Base-by-base conservation (phyloP, 2,329 filamentous ascomycete species). In the Penicillium sp. region DNA sequence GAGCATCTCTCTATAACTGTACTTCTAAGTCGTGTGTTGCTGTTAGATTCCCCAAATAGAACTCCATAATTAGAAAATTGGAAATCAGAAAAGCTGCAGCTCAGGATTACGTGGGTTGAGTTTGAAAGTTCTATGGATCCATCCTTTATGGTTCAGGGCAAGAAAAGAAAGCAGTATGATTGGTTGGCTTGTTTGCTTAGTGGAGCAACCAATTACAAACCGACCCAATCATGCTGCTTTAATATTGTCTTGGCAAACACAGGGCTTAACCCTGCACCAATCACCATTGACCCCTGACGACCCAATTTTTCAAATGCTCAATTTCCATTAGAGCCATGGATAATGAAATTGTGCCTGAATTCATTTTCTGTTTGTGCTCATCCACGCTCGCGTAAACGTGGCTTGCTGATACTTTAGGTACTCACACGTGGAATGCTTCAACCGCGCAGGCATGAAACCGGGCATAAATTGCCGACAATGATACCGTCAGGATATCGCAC, bases 221-320 rank as follows among this genome's bases (percentile, higher is more conserved):
- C 20, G n/a, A 25, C 8, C 12, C 15, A 14, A 14, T 14, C 8
- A n/a, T 18, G 14, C 4, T 31, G 4, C 29, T 15, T 31, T 0
- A 6, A 1, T 31, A 31, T 15, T 9, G 15, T 18, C n/a, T 37
- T 37, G 33, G 15, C 15, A 37, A 37, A n/a, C 6, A n/a, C 8
- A 49, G 31, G 46, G 46, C 46, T 49, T n/a, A 27, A 12, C 22
- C 31, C 31, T 37, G 3, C 4, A 35, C 46, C 46, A 49, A 49
- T 40, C 31, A 49, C 2, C 7, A 27, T 18, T 11, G 15, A 6
- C 46, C 46, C 46, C 46, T 49, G 46, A 23, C 7, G 46, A 49
- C 15, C 46, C 33, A 49, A 37, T 40, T 37, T 25, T 25, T 7
- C 46, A 23, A 48, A 9, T 48, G 15, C 20, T 12, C 42, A 44